A percentile compares a stretch with the other conserved stretches of the same genome.
phyloP scores from a whole-genome alignment of 441 rosid species.

The Erysimum cheiri region DNA sequence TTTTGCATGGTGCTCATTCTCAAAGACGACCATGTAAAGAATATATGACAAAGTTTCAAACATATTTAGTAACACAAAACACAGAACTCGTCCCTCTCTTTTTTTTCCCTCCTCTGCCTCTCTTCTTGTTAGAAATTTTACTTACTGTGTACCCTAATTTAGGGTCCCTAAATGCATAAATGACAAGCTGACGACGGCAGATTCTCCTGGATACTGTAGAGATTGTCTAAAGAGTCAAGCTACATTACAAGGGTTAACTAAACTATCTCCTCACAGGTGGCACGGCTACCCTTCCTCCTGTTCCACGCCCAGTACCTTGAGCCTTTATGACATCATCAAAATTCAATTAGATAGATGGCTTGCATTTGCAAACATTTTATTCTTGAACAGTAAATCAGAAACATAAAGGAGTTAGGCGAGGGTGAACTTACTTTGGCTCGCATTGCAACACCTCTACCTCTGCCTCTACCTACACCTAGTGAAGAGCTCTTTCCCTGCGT shows the following conservation, averaged over 20 bases:
- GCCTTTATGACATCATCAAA: constrained; percentile 49
- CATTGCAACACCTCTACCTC: constrained; percentile 91
- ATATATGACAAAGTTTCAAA: constrained; percentile 8
- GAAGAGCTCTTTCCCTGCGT: constrained; percentile 93
- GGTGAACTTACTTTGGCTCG: constrained; percentile 37
- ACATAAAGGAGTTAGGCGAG: background rate
- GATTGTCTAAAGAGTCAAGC: constrained; percentile 7
- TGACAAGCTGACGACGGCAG: constrained; percentile 12
- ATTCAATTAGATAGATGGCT: background rate
- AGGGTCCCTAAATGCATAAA: constrained; percentile 16
- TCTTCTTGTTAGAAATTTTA: constrained; percentile 19
- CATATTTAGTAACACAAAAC: constrained; percentile 7
- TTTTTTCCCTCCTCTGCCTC: background rate
- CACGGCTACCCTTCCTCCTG: constrained; percentile 75
- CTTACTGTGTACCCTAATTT: constrained; percentile 1
- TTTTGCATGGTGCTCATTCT: constrained; percentile 23
- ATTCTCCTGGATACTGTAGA: constrained; percentile 4
- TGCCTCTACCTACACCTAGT: constrained; percentile 91
- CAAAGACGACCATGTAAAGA: constrained; percentile 6
- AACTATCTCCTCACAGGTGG: constrained; percentile 76
- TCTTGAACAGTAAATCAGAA: background rate
- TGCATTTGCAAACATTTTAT: background rate
- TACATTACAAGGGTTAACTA: constrained; percentile 1
- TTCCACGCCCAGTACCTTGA: constrained; percentile 74
- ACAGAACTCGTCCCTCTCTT: constrained; percentile 21